Conservation (phyloP, 495 filamentous ascomycete species). For the Hypoxylon fuscum region DNA sequence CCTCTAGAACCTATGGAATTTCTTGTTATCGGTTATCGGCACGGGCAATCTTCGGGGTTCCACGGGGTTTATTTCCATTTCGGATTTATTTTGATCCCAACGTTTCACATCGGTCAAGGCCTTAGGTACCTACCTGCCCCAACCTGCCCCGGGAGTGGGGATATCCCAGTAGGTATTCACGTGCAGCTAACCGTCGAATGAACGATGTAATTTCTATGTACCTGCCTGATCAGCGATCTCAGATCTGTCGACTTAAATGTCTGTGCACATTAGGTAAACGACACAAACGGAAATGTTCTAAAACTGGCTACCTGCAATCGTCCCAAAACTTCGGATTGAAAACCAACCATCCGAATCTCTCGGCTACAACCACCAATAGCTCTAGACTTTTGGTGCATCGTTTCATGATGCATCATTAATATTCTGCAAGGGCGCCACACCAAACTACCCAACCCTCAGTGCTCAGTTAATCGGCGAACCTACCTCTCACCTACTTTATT, state of each 20-base stretch:
- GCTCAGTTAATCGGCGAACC: too few species aligned
- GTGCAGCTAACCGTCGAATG: constrained; percentile 2
- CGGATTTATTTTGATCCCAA: constrained; percentile 4
- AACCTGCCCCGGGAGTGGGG: too few species aligned
- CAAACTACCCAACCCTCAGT: too few species aligned
- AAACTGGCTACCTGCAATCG: not conserved
- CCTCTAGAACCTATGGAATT: too few species aligned
- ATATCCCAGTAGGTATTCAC: constrained; percentile 13
- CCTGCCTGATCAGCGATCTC: constrained; percentile 13
- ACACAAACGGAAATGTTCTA: not conserved
- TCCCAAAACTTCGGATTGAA: too few species aligned
- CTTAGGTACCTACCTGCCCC: not conserved
- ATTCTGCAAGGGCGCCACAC: too few species aligned
- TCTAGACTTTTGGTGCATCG: too few species aligned
- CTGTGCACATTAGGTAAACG: constrained; percentile 3
- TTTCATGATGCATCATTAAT: too few species aligned
- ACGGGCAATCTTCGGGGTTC: constrained; percentile 29
- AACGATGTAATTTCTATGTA: not conserved
- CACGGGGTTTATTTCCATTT: not conserved
- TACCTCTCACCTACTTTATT: too few species aligned
- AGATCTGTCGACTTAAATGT: constrained; percentile 16
- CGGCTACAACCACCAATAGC: too few species aligned
- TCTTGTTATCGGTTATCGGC: constrained; percentile 39
- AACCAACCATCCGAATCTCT: too few species aligned
- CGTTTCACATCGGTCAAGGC: too few species aligned